phyloP scores from a whole-genome alignment of 345 rosid genomes.

The Pistacia vera region DNA sequence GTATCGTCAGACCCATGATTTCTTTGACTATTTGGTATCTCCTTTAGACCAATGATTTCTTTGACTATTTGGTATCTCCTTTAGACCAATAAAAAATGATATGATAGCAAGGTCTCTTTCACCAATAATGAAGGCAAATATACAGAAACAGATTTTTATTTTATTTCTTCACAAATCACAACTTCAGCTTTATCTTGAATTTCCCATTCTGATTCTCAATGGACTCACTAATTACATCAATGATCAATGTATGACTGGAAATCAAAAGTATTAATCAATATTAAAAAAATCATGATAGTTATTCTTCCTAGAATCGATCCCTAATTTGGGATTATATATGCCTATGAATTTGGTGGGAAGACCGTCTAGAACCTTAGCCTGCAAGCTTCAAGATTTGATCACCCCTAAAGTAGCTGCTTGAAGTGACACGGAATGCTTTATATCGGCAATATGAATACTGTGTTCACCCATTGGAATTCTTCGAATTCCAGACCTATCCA shows the following conservation, averaged over 20 bases:
- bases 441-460: conserved; percentile 64
- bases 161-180: too few species aligned
- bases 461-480: conserved; percentile 87
- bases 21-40: background rate
- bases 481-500: conserved; percentile 74
- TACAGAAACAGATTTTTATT: too few species aligned
- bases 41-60: background rate
- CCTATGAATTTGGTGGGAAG: background rate
- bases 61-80: background rate
- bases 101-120: background rate
- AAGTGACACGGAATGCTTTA: conserved; percentile 63
- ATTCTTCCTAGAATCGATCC: background rate
- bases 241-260: background rate
- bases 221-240: conserved; percentile 8
- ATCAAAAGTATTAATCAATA: background rate
- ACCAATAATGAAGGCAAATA: too few species aligned
- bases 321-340: background rate
- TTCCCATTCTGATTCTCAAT: background rate
- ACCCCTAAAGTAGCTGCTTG: conserved; percentile 55
- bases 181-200: background rate
- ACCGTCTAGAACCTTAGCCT: background rate
- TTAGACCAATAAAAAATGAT: background rate
- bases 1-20: background rate
- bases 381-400: conserved; percentile 39
- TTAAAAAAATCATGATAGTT: background rate